These are phyloP conservation scores for Tagetes patula DNA, from an alignment of 129 eudicot genomes.

Conservation along the genomic window DNA sequence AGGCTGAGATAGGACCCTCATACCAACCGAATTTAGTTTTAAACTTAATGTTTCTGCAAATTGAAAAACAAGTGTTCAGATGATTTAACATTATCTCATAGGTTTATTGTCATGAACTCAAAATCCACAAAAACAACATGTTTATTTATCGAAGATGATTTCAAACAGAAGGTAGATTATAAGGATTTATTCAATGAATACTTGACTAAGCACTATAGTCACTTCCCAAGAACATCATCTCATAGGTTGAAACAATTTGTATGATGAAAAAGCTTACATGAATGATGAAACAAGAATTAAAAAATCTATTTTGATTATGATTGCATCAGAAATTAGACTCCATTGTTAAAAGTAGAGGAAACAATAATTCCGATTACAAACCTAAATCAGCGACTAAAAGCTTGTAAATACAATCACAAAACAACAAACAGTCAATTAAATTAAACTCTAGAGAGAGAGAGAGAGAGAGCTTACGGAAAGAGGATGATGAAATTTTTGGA, in stretches of 20 bases:
- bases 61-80: conserved; percentile 3
- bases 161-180: no score
- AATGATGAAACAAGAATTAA: no score
- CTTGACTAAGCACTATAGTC: no score
- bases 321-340: background rate
- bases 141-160: no score
- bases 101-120: background rate
- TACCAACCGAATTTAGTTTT: conserved; percentile 38
- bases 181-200: no score
- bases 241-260: no score
- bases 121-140: background rate
- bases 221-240: no score
- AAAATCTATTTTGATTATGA: no score
- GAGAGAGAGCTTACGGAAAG: conserved; percentile 25
- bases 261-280: no score
- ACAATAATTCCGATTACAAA: conserved; percentile 4
- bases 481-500: conserved; percentile 9
- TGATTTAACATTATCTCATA: background rate
- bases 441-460: conserved; percentile 6
- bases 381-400: background rate
- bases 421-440: conserved; percentile 3
- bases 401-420: background rate
- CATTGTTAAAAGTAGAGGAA: background rate
- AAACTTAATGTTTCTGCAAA: conserved; percentile 47
- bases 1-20: conserved; percentile 36